A percentile compares a stretch with the other conserved stretches of the same genome.
Evolutionary conservation across 768 basidiomycete species (phyloP).

Genomic region (Mycena leptocephala): DNA sequence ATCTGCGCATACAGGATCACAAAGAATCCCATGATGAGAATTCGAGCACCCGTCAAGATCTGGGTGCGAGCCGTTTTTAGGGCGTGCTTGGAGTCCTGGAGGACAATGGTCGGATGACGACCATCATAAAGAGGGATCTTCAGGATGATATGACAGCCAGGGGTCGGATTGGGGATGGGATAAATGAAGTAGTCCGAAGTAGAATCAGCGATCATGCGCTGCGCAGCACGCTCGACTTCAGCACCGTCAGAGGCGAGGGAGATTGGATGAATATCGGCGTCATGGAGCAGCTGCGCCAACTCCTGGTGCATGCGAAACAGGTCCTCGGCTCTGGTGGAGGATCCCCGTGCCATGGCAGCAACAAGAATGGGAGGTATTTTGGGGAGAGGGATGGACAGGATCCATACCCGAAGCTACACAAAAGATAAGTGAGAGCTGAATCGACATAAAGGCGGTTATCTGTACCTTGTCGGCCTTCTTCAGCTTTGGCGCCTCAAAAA

Average conservation of each 20-base stretch:
- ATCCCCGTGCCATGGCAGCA: slow-evolving; percentile 48
- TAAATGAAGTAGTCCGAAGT: no score
- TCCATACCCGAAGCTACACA: slow-evolving; percentile 6
- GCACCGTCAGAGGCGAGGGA: slow-evolving; percentile 56
- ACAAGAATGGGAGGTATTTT: slow-evolving; percentile 53
- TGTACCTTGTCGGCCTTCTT: slow-evolving; percentile 37
- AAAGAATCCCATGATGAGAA: no score
- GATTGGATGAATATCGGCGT: slow-evolving; percentile 38
- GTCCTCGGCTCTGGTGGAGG: slow-evolving; percentile 31
- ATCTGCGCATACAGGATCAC: no score
- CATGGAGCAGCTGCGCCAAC: slow-evolving; percentile 44
- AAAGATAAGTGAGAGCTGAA: neutral
- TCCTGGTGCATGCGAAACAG: slow-evolving; percentile 29
- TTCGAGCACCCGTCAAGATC: no score
- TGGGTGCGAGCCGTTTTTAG: no score
- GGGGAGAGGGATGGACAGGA: neutral
- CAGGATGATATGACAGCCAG: no score
- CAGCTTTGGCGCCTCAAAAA: slow-evolving; percentile 20
- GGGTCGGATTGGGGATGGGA: no score
- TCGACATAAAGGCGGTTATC: neutral
- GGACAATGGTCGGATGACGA: no score
- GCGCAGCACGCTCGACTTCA: neutral
- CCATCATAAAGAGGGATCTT: no score
- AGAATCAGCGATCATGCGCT: no score
- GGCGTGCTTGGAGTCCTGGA: no score